Evolutionary conservation across 2,329 filamentous ascomycete genomes (phyloP).

Genomic region (Keithomyces neogunnii): DNA sequence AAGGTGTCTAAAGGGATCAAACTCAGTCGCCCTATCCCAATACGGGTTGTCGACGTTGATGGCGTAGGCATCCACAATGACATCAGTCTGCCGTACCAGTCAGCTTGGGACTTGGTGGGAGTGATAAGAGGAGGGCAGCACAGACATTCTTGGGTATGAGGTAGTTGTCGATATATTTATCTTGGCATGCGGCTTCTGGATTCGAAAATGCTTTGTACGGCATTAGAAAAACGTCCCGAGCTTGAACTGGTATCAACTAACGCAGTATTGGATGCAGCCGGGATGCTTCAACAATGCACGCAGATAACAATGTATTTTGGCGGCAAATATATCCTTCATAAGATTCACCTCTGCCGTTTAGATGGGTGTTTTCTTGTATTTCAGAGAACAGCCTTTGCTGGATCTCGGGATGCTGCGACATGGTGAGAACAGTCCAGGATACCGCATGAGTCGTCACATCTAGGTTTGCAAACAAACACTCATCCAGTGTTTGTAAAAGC

Average conservation of each 20-base stretch:
- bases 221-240: not conserved
- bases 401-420: not conserved
- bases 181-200: not conserved
- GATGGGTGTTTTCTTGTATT: not conserved
- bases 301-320: slow-evolving; percentile 1
- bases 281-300: slow-evolving; percentile 5
- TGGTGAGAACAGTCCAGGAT: slow-evolving; percentile 2
- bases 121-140: too few relatives aligned
- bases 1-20: slow-evolving; percentile 1
- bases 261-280: slow-evolving; percentile 7
- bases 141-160: not conserved
- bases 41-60: slow-evolving; percentile 7
- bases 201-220: slow-evolving; percentile 1
- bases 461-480: slow-evolving; percentile 7
- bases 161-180: not conserved
- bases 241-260: not conserved
- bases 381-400: not conserved
- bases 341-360: not conserved
- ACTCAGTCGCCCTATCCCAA: slow-evolving; percentile 1
- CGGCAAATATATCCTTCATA: not conserved
- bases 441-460: slow-evolving; percentile 6
- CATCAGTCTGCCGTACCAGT: slow-evolving; percentile 1
- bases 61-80: slow-evolving; percentile 8
- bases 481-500: slow-evolving; percentile 9
- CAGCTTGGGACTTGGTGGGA: not conserved